Evolutionary conservation across 768 basidiomycete species (phyloP), one percentile per base, ranked within the genome.

Genomic region (Amanita fuliginea): DNA sequence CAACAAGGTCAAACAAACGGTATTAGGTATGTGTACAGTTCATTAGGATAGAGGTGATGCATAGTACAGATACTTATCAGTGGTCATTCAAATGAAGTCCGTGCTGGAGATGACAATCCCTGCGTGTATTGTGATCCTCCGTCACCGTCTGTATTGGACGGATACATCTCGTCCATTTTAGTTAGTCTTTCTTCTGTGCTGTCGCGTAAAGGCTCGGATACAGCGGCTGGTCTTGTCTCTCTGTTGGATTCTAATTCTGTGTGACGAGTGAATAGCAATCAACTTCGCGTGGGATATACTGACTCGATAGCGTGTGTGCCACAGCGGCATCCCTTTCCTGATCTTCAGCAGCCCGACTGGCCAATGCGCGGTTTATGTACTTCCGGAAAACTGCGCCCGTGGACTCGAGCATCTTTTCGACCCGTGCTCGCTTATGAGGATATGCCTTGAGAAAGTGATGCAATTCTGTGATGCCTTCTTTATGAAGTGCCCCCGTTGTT

Each of bases 381-480:
- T 92, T 92, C 44, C 88, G 78, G 71, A 94, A 95, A 6, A 87
- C 87, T 16, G 86, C 77, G 1, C 91, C 91, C 0, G 92, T 93
- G 0, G 86, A 81, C 57, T 92, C 87, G 18, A 94, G 74, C 70
- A 92, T 76, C 61, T 90, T 89, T 59, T 93, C 91, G 18, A 93
- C 89, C 36, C 80, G 79, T 2, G 80, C 68, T 58, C 78, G 76
- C 61, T 90, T 92, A 57, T 90, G 81, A 0, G 92, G 93, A 60
- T 96, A 80, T 24, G 81, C 83, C 67, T 93, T 93, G 59, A 97
- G 66, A 71, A 93, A 97, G 32, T 91, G 83, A 62, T 97, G 91
- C 19, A 99, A 70, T 58, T 94, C 91, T 3, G 91, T 94, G 49
- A 98, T 93, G 3, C 91, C 90, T 63, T 95, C 90, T 64, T 92